These are phyloP conservation scores for Amyloporia xantha DNA, from an alignment of 768 basidiomycete genomes.

Conservation along the genomic window DNA sequence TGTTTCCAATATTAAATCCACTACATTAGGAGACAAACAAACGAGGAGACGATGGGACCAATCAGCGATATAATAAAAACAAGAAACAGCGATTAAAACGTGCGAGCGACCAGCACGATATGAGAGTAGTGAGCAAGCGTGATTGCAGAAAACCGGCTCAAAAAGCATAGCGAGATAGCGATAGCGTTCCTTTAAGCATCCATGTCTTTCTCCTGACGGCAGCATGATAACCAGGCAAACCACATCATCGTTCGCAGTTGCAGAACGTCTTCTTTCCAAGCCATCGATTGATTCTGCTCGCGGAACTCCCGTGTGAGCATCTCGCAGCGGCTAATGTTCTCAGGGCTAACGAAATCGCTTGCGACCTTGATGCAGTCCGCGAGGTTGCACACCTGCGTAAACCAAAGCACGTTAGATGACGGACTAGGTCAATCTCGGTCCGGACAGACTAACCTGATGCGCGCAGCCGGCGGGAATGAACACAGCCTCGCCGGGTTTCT, in stretches of 20 bases:
- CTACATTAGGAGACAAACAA: no score
- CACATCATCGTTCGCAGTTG: slow-evolving; percentile 91
- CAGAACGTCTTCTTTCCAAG: slow-evolving; percentile 93
- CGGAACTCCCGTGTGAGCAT: slow-evolving; percentile 83
- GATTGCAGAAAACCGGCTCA: neutral
- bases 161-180: neutral
- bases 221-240: slow-evolving; percentile 82
- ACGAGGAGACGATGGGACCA: neutral
- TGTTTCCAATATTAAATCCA: neutral
- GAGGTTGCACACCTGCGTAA: slow-evolving; percentile 73
- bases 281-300: slow-evolving; percentile 78
- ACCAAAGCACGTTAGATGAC: neutral
- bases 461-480: slow-evolving; percentile 95
- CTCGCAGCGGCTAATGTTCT: slow-evolving; percentile 85
- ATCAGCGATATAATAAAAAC: neutral
- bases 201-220: slow-evolving; percentile 36
- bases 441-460: slow-evolving; percentile 57
- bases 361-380: slow-evolving; percentile 97
- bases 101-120: neutral
- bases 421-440: neutral
- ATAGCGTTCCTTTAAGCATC: neutral
- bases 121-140: neutral
- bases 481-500: slow-evolving; percentile 86
- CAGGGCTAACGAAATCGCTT: slow-evolving; percentile 89
- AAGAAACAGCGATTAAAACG: neutral